Evolutionary conservation across 179 eudicot genomes (phyloP).

Genomic region (Beta macrorhiza): DNA sequence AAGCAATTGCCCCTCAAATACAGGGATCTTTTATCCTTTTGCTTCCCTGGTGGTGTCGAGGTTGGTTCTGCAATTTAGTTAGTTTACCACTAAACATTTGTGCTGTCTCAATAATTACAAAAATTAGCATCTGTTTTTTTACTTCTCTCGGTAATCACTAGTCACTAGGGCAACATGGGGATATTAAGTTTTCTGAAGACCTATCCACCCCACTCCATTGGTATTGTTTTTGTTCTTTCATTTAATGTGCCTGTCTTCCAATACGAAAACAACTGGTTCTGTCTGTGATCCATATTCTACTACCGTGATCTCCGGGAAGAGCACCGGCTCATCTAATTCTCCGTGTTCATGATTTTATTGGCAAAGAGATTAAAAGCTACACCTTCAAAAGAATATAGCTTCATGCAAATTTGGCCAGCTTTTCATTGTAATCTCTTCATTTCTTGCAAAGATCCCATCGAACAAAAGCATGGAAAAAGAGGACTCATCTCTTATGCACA

Average conservation of each 20-base stretch:
- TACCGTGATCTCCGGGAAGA: not conserved
- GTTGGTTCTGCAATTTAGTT: constrained; percentile 35
- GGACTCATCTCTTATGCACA: no score
- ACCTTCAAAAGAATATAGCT: not conserved
- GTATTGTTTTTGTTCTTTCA: not conserved
- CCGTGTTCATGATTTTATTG: not conserved
- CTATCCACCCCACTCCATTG: not conserved
- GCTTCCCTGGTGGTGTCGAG: constrained; percentile 98
- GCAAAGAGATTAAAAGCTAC: not conserved
- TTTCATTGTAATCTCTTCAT: not conserved
- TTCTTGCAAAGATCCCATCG: not conserved
- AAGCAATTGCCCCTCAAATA: constrained; percentile 78
- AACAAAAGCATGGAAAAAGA: not conserved
- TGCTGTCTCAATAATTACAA: not conserved
- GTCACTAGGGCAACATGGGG: not conserved
- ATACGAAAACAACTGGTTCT: no score
- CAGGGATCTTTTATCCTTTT: constrained; percentile 94
- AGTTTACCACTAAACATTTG: not conserved
- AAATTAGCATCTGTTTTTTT: not conserved
- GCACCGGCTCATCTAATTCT: not conserved
- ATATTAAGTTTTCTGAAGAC: not conserved
- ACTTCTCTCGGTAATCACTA: not conserved
- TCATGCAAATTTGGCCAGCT: not conserved
- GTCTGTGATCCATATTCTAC: not conserved
- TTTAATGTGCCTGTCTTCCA: not conserved